A percentile compares a stretch with the other conserved stretches of the same genome.
Conservation (phyloP, 305 asterid genomes). For the Fraxinus nigra region DNA sequence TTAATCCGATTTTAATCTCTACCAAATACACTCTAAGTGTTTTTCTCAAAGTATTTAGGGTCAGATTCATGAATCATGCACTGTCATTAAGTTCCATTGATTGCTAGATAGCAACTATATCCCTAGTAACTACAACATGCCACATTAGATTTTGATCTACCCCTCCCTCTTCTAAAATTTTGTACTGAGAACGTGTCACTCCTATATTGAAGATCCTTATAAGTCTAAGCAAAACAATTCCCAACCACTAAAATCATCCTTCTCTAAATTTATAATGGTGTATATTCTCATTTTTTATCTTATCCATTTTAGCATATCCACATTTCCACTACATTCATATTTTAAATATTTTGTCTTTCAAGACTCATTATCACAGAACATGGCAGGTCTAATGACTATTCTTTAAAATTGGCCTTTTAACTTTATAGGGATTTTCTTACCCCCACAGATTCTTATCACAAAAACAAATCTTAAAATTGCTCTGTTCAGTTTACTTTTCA, state of each 20-base stretch:
- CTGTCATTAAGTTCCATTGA: not conserved
- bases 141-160: not conserved
- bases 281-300: not conserved
- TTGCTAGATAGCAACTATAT: not conserved
- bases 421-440: not conserved
- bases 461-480: not conserved
- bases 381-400: not conserved
- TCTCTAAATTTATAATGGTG: not conserved
- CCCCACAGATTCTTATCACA: not conserved
- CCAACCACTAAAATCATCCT: not conserved
- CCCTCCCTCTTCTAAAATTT: not conserved
- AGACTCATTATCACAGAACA: not conserved
- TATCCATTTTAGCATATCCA: not conserved
- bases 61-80: not conserved
- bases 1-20: too few relatives aligned
- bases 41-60: not conserved
- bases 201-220: not conserved
- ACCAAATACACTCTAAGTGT: not conserved
- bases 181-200: not conserved
- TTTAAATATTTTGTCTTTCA: not conserved
- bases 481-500: not conserved
- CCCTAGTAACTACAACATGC: not conserved
- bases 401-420: not conserved
- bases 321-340: not conserved
- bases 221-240: not conserved